Conservation (phyloP, 176 grass and related monocot species). For the Thalia dealbata region DNA sequence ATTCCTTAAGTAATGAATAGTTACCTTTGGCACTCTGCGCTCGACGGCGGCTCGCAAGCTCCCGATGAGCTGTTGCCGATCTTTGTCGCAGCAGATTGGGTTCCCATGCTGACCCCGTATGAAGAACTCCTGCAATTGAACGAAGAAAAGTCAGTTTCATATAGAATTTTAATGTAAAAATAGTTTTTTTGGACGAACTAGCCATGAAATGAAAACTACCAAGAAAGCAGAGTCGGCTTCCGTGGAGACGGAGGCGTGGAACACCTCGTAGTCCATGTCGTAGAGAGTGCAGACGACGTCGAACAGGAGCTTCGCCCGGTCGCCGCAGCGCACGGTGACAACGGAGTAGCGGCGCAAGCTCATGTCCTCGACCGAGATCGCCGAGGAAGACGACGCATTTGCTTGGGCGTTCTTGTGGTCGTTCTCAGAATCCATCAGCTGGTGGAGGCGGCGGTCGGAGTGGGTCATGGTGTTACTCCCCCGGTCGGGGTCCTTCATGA, state of each 20-base stretch:
- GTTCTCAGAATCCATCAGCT: constrained; percentile 58
- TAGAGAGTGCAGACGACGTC: constrained; percentile 84
- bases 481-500: constrained; percentile 47
- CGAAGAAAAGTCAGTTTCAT: neutral
- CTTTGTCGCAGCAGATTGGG: constrained; percentile 62
- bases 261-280: constrained; percentile 90
- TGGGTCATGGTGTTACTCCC: constrained; percentile 22
- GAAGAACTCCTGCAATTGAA: constrained; percentile 48
- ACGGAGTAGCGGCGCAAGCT: constrained; percentile 65
- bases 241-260: constrained; percentile 70
- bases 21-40: constrained; percentile 72
- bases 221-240: constrained; percentile 61
- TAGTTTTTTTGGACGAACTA: no score
- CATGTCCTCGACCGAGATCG: constrained; percentile 62
- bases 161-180: no score
- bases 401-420: constrained; percentile 24
- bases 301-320: constrained; percentile 82
- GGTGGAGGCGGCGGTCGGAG: constrained; percentile 76
- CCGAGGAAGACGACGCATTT: neutral
- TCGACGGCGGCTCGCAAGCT: constrained; percentile 74
- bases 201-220: no score
- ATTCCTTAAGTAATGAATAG: no score
- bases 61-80: constrained; percentile 71
- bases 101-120: constrained; percentile 55
- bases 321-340: constrained; percentile 65